phyloP scores from a whole-genome alignment of 495 filamentous ascomycete genomes.

The Xylaria nigripes region DNA sequence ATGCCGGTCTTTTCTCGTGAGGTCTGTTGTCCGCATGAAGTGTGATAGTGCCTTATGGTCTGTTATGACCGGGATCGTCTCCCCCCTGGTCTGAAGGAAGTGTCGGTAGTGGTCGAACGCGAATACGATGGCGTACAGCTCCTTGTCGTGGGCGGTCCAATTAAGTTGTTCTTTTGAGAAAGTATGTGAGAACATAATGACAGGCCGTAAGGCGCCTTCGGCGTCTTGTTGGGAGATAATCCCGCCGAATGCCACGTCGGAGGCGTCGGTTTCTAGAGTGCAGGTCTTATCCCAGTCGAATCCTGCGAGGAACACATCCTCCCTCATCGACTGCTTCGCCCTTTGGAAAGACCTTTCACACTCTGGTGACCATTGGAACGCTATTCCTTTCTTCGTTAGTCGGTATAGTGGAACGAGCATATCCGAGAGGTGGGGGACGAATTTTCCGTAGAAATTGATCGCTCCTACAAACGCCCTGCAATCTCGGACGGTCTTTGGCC shows the following conservation, averaged over 20 bases:
- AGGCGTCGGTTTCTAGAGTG: neutral
- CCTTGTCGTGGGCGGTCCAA: too few relatives aligned
- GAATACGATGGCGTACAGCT: too few relatives aligned
- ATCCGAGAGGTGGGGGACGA: neutral
- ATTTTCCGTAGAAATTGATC: neutral
- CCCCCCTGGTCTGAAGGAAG: neutral
- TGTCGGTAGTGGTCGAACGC: too few relatives aligned
- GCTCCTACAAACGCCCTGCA: neutral
- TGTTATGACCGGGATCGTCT: neutral
- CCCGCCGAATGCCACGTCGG: neutral
- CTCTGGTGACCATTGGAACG: neutral
- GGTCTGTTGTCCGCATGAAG: neutral
- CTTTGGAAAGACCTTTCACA: neutral
- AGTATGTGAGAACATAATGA: too few relatives aligned
- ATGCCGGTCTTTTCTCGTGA: neutral
- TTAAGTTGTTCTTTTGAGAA: too few relatives aligned
- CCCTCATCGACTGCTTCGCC: neutral
- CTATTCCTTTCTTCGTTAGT: neutral
- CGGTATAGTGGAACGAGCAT: neutral
- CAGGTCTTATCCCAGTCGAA: neutral
- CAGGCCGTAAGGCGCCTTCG: too few relatives aligned
- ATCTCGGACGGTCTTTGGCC: neutral
- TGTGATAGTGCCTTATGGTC: neutral
- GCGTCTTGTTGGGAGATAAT: neutral
- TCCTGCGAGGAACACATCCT: neutral